Percentiles rank a stretch among this genome's conserved stretches.
These are phyloP conservation scores for Aspergillus udagawae DNA, from an alignment of 2,329 filamentous ascomycete genomes.

Conservation along the genomic window DNA sequence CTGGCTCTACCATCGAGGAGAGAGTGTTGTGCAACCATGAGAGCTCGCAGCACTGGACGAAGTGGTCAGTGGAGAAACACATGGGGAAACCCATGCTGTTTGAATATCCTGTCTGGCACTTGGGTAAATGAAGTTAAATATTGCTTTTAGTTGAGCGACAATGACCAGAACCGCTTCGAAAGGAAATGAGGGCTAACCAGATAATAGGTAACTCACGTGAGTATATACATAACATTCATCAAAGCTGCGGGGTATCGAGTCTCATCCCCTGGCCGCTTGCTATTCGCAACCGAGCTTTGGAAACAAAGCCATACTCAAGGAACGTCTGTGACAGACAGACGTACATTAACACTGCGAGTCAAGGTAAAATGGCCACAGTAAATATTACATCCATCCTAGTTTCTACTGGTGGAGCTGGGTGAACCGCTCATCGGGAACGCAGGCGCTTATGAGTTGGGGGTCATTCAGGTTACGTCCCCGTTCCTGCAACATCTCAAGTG, in stretches of 20 bases:
- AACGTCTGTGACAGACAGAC: not conserved
- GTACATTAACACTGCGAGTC: not conserved
- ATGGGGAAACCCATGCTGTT: not conserved
- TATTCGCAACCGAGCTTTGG: not conserved
- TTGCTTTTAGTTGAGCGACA: not conserved
- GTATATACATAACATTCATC: not conserved
- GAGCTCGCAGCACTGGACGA: not conserved
- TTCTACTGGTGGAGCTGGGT: constrained; percentile 19
- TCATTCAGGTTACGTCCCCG: constrained; percentile 13
- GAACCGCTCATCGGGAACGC: constrained; percentile 29
- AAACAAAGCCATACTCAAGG: not conserved
- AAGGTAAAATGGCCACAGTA: not conserved
- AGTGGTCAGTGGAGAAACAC: not conserved
- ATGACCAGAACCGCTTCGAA: not conserved
- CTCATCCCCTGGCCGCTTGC: not conserved
- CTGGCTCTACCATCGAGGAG: not conserved
- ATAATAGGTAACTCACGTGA: not conserved
- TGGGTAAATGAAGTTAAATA: not conserved
- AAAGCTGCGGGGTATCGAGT: not conserved
- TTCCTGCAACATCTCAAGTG: constrained; percentile 9
- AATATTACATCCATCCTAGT: not conserved
- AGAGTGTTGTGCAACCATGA: not conserved
- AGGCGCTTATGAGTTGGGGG: constrained; percentile 34
- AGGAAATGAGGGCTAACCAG: not conserved
- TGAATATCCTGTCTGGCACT: not conserved